Percentiles rank a stretch among this genome's conserved stretches.
Conservation (phyloP, 2,329 filamentous ascomycete genomes). For the Lachnellula arida region DNA sequence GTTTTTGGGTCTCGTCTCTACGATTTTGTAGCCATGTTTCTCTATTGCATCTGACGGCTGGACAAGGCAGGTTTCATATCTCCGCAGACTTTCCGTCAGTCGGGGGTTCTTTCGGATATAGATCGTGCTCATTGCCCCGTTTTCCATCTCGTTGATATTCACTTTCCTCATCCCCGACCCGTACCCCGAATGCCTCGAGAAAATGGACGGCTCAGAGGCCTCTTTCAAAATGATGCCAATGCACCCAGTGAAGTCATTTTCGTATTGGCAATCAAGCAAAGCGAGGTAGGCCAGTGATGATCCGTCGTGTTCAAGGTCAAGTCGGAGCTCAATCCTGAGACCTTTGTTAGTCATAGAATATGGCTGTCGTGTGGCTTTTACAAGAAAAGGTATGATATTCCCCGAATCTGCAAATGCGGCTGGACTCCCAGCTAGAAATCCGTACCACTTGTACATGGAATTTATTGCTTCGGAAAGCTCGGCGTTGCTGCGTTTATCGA, state of each 20-base stretch:
- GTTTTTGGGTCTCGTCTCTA: neutral
- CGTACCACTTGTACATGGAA: slow-evolving; percentile 19
- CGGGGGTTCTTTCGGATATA: slow-evolving; percentile 1
- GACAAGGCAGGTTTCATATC: neutral
- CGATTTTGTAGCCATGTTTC: neutral
- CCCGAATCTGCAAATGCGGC: neutral
- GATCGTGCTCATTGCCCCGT: neutral
- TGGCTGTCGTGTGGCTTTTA: neutral
- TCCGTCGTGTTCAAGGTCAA: neutral
- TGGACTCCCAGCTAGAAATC: neutral
- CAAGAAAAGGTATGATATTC: neutral
- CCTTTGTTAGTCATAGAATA: slow-evolving; percentile 5
- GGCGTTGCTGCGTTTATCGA: slow-evolving; percentile 17
- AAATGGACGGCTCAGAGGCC: neutral
- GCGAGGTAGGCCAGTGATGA: neutral
- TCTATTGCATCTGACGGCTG: neutral
- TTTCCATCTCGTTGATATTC: neutral
- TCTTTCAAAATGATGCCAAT: neutral
- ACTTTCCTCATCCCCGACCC: neutral
- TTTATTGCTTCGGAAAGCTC: slow-evolving; percentile 20
- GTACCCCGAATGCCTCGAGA: neutral
- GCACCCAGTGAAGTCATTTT: slow-evolving; percentile 1
- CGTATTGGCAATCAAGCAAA: neutral
- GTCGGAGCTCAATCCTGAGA: neutral
- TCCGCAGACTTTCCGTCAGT: neutral